Percentiles rank a stretch among this genome's conserved stretches.
Evolutionary conservation across 345 rosid genomes (phyloP).

Genomic region (Trapa incisa): DNA sequence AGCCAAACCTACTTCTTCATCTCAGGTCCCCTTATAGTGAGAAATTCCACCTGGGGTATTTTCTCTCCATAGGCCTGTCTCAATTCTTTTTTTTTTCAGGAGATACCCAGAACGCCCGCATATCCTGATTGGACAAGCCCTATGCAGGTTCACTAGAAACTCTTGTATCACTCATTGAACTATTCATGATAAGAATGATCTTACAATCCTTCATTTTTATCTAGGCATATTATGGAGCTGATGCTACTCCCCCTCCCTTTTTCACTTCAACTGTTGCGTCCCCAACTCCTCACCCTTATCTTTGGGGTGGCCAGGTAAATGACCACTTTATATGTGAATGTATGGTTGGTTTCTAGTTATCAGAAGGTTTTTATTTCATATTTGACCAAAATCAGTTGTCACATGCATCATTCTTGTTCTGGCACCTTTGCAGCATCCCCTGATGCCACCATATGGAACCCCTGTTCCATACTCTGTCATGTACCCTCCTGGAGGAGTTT

Average conservation of each 20-base stretch:
- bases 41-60: not conserved
- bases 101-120: constrained; percentile 46
- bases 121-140: constrained; percentile 85
- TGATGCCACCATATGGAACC: constrained; percentile 84
- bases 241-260: constrained; percentile 72
- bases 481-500: constrained; percentile 83
- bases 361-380: not conserved
- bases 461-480: constrained; percentile 88
- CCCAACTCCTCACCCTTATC: constrained; percentile 76
- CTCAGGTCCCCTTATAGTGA: constrained; percentile 29
- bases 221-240: constrained; percentile 89
- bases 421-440: constrained; percentile 51
- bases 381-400: too few species aligned
- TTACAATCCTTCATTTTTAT: constrained; percentile 14
- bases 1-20: constrained; percentile 57
- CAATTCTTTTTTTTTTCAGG: constrained; percentile 28
- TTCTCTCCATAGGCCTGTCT: not conserved
- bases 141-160: constrained; percentile 55
- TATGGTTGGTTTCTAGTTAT: not conserved
- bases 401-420: too few species aligned
- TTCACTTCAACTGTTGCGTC: constrained; percentile 81
- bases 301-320: constrained; percentile 85
- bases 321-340: constrained; percentile 3
- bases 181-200: not conserved
- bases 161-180: not conserved